A percentile compares a stretch with the other conserved stretches of the same genome.
Evolutionary conservation across 2,329 filamentous ascomycete species (phyloP).

Genomic region (Exophiala dermatitidis): DNA sequence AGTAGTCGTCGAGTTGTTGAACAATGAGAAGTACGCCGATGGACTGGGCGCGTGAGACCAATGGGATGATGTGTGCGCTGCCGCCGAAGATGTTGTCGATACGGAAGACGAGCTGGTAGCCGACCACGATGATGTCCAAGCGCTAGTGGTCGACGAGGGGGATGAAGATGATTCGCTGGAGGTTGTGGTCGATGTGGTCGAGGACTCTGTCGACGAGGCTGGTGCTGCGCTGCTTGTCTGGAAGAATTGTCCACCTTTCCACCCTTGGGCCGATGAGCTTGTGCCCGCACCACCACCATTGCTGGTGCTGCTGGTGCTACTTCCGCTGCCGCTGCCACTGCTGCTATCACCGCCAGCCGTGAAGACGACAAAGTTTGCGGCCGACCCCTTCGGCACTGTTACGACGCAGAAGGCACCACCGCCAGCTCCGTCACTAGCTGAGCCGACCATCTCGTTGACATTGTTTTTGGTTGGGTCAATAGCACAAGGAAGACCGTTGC

Average conservation of each 20-base stretch:
- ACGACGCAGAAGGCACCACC: constrained; percentile 68
- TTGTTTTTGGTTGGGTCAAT: constrained; percentile 55
- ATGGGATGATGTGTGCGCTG: constrained; percentile 4
- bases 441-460: constrained; percentile 54
- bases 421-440: constrained; percentile 56
- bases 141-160: constrained; percentile 19
- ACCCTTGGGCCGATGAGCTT: neutral
- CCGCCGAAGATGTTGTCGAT: constrained; percentile 15
- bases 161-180: neutral
- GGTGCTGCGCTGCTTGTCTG: constrained; percentile 20
- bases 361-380: constrained; percentile 61
- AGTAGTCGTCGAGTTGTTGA: constrained; percentile 11
- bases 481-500: constrained; percentile 66
- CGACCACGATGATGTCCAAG: neutral
- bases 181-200: neutral
- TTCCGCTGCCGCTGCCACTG: constrained; percentile 8
- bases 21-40: constrained; percentile 18
- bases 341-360: constrained; percentile 37
- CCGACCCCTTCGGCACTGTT: constrained; percentile 60
- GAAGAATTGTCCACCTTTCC: constrained; percentile 14
- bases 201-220: neutral
- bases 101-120: constrained; percentile 8
- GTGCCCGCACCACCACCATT: neutral
- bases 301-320: constrained; percentile 1
- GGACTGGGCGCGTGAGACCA: constrained; percentile 4